These are phyloP conservation scores for Parasarocladium wereldwijsianum DNA, from an alignment of 2,329 filamentous ascomycete species.

Conservation along the genomic window DNA sequence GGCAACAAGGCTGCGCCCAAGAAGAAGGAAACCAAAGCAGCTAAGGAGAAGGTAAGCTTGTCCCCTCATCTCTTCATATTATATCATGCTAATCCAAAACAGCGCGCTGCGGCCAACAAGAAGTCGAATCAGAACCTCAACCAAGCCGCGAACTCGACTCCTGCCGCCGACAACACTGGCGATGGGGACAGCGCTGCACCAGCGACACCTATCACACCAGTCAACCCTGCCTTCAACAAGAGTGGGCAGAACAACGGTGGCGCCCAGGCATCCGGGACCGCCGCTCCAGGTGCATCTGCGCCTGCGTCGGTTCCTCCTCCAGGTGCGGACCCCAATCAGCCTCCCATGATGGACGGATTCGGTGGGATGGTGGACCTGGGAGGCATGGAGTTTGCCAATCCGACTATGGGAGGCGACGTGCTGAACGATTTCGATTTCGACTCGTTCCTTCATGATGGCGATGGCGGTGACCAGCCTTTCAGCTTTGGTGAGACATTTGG, in stretches of 20 bases:
- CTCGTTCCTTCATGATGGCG: constrained; percentile 47
- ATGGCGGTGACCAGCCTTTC: constrained; percentile 32
- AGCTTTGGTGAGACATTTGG: constrained; percentile 38
- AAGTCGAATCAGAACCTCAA: constrained; percentile 43
- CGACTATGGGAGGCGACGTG: constrained; percentile 37
- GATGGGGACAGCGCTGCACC: constrained; percentile 46
- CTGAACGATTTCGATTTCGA: constrained; percentile 55
- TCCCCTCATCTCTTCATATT: not conserved
- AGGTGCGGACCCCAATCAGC: constrained; percentile 32
- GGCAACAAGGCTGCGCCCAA: constrained; percentile 59
- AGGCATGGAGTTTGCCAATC: constrained; percentile 40
- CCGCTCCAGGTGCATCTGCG: constrained; percentile 21
- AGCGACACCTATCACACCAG: constrained; percentile 49
- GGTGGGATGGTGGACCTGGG: constrained; percentile 32
- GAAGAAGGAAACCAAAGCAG: constrained; percentile 56
- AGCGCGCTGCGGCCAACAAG: constrained; percentile 40
- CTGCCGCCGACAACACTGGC: constrained; percentile 37
- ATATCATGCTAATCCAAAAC: constrained; percentile 9
- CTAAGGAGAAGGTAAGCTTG: constrained; percentile 48
- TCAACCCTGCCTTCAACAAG: constrained; percentile 35
- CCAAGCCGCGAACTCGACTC: constrained; percentile 30
- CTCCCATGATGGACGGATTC: constrained; percentile 31
- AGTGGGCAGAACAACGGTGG: constrained; percentile 24
- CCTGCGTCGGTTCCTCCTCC: constrained; percentile 20
- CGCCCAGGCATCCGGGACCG: constrained; percentile 15